Evolutionary conservation across 2,329 filamentous ascomycete genomes (phyloP), one percentile per base, ranked within the genome.

Genomic region (Macrophomina phaseolina): DNA sequence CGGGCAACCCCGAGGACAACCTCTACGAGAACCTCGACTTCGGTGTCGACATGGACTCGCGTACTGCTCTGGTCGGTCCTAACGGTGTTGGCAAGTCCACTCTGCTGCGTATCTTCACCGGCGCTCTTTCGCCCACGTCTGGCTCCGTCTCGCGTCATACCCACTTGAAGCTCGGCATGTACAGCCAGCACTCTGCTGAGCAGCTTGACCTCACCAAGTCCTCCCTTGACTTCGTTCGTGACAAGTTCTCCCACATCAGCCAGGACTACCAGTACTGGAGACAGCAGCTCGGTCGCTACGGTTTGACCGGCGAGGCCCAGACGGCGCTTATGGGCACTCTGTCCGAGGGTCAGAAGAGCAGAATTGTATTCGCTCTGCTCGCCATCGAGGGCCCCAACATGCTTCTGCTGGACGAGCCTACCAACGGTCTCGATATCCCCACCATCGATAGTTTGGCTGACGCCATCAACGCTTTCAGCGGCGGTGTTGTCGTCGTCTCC

Each of bases 241-340:
- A 98, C 83, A 97, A 94, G 86, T 98, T 97, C 84, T 81, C 85
- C 51, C 85, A 90, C 71, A 92, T 94, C 83, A 93, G 90, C 64
- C 95, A 99, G 80, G 95, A 99, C 80, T 97, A 97, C 86, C 95
- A 99, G 84, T 99, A 95, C 89, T 99, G 95, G 95, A 90, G 95
- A 78, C 94, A 97, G 83, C 93, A 97, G 84, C 91, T 99, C 45
- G 95, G 95, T 75, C 88, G 90, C 71, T 99, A 99, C 80, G 96
- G 96, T 79, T 87, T 99, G 71, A 91, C 89, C 67, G 96, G 96
- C 79, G 93, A 98, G 70, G 85, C 93, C 38, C 96, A 99, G 86
- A 99, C 95, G 58, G 93, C 95, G 56, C 87, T 98, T 78, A 99
- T 99, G 90, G 96, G 95, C 70, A 99, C 95, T 16, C 85, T 99